A percentile compares a stretch with the other conserved stretches of the same genome.
These are phyloP conservation scores for Trypanosoma brucei DNA, from an alignment of 208 protist genomes.

Conservation along the genomic window DNA sequence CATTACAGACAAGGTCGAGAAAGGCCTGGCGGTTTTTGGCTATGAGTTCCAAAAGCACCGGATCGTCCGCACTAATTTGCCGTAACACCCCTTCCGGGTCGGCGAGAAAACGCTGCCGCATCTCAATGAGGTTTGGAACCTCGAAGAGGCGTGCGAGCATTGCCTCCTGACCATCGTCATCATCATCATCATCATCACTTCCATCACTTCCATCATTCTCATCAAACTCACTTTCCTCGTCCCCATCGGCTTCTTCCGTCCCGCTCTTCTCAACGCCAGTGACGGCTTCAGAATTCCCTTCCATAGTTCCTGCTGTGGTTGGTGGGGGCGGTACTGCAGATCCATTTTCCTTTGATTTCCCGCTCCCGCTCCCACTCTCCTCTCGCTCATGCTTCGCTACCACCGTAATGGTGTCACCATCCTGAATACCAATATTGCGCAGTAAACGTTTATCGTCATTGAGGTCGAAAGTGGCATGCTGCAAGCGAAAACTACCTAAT, in stretches of 20 bases:
- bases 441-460: conserved; percentile 59
- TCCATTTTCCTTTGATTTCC: too few relatives aligned
- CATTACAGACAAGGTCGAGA: conserved; percentile 73
- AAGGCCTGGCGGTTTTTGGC: conserved; percentile 71
- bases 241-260: conserved; percentile 8
- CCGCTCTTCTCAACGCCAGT: background rate
- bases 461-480: conserved; percentile 31
- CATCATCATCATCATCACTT: conserved; percentile 17
- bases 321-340: background rate
- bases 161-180: conserved; percentile 28
- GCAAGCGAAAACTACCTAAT: conserved; percentile 51
- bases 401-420: conserved; percentile 60
- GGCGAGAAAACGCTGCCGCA: conserved; percentile 72
- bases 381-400: conserved; percentile 27
- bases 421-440: conserved; percentile 54
- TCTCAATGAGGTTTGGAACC: conserved; percentile 64
- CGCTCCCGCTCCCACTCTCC: background rate
- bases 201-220: conserved; percentile 22
- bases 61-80: conserved; percentile 65
- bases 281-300: too few relatives aligned
- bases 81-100: conserved; percentile 66
- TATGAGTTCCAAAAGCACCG: conserved; percentile 77
- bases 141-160: conserved; percentile 51
- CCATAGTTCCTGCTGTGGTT: too few relatives aligned
- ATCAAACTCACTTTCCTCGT: conserved; percentile 14